These are phyloP conservation scores for Scleromitrula shiraiana DNA, from an alignment of 2,329 filamentous ascomycete species.

Conservation along the genomic window DNA sequence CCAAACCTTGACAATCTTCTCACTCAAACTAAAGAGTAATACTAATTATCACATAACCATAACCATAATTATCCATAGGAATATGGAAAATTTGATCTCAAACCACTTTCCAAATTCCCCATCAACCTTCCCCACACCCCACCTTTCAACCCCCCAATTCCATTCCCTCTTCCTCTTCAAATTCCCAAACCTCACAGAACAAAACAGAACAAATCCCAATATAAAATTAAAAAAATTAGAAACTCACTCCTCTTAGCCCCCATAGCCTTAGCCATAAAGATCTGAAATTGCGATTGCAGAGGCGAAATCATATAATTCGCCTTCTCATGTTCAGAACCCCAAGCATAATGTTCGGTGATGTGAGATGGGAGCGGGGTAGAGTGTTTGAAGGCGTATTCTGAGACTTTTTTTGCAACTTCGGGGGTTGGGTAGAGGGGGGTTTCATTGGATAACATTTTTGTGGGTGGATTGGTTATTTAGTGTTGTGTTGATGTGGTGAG, in stretches of 20 bases:
- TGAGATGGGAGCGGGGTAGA: conserved; percentile 36
- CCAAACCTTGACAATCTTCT: background rate
- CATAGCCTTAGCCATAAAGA: conserved; percentile 19
- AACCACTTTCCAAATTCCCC: too few relatives aligned
- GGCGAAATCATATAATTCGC: conserved; percentile 23
- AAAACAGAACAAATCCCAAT: background rate
- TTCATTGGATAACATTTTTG: conserved; percentile 23
- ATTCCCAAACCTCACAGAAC: background rate
- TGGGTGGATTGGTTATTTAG: background rate
- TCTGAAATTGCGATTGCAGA: conserved; percentile 20
- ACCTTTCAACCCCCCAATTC: background rate
- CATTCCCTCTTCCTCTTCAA: background rate
- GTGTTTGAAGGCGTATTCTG: conserved; percentile 36
- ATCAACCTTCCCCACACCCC: too few relatives aligned
- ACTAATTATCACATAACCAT: too few relatives aligned
- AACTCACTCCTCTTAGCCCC: conserved; percentile 21
- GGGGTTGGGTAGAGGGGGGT: conserved; percentile 37
- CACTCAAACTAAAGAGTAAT: too few relatives aligned
- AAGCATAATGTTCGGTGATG: conserved; percentile 37
- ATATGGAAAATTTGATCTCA: too few relatives aligned
- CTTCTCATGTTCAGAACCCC: conserved; percentile 14
- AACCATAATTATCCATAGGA: too few relatives aligned
- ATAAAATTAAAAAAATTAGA: background rate
- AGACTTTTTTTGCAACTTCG: conserved; percentile 35
- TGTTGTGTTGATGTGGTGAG: background rate